Percentiles rank a stretch among this genome's conserved stretches.
phyloP scores from a whole-genome alignment of 805 yeast genomes.

The Wickerhamomyces bisporus region DNA sequence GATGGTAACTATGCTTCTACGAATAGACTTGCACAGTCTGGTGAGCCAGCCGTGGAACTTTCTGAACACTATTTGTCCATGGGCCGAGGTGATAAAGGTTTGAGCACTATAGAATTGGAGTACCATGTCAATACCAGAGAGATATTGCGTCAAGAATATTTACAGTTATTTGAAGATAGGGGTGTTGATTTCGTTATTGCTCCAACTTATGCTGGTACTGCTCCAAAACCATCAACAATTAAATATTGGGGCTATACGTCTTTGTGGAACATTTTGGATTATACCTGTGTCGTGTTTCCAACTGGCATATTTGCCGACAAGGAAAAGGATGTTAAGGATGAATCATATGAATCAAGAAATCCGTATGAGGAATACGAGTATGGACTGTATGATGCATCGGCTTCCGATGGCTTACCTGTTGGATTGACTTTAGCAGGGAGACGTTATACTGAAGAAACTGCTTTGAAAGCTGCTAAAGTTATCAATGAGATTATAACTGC shows the following conservation, averaged over 20 bases:
- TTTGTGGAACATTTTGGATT: slow-evolving; percentile 65
- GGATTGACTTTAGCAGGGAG: slow-evolving; percentile 46
- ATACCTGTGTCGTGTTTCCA: slow-evolving; percentile 62
- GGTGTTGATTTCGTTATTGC: slow-evolving; percentile 61
- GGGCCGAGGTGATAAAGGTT: slow-evolving; percentile 50
- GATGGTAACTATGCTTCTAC: slow-evolving; percentile 65
- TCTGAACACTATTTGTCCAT: slow-evolving; percentile 56
- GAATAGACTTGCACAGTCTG: slow-evolving; percentile 47
- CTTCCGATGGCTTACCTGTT: slow-evolving; percentile 51
- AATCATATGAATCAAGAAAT: slow-evolving; percentile 16
- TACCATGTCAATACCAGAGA: slow-evolving; percentile 53
- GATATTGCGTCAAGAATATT: slow-evolving; percentile 50
- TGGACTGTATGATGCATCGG: slow-evolving; percentile 32
- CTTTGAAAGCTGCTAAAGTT: slow-evolving; percentile 40
- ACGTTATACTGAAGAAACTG: slow-evolving; percentile 45
- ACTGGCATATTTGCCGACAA: slow-evolving; percentile 38
- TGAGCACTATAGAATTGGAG: slow-evolving; percentile 48
- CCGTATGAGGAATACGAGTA: slow-evolving; percentile 30
- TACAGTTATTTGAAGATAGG: slow-evolving; percentile 45
- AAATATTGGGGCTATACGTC: slow-evolving; percentile 81
- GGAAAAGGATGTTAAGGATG: slow-evolving; percentile 42
- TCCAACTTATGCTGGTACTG: slow-evolving; percentile 65
- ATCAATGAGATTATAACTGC: slow-evolving; percentile 23
- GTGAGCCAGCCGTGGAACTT: slow-evolving; percentile 64
- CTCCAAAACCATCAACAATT: slow-evolving; percentile 60